Percentiles rank a stretch among this genome's conserved stretches.
phyloP scores from a whole-genome alignment of 2,329 filamentous ascomycete species.

The Fusarium musae region DNA sequence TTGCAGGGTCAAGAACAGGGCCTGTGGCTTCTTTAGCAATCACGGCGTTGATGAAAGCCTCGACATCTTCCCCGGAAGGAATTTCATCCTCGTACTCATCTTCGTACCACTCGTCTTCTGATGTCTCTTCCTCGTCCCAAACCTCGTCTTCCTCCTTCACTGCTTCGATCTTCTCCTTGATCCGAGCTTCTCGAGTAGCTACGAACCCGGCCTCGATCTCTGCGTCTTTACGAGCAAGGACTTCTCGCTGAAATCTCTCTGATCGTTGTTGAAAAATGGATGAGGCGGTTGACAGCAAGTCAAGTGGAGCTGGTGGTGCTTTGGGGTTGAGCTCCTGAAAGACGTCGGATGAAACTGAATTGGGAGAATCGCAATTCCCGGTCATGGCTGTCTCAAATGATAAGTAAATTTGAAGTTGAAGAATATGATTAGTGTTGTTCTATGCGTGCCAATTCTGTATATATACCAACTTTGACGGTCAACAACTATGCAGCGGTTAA shows the following conservation, averaged over 20 bases:
- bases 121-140: not conserved
- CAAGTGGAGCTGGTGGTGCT: conserved; percentile 10
- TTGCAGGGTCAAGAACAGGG: conserved; percentile 1
- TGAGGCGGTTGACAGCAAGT: conserved; percentile 23
- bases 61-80: conserved; percentile 15
- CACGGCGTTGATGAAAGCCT: conserved; percentile 17
- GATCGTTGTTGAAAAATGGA: conserved; percentile 10
- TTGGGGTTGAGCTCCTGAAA: not conserved
- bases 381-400: not conserved
- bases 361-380: not conserved
- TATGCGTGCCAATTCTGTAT: not conserved
- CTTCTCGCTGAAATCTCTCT: not conserved
- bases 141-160: not conserved
- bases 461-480: not conserved
- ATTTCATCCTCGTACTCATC: not conserved
- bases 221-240: not conserved
- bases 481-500: not conserved
- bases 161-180: not conserved
- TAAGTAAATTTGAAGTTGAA: not conserved
- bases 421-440: not conserved
- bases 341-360: not conserved
- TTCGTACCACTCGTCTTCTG: not conserved
- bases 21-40: conserved; percentile 5
- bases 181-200: not conserved
- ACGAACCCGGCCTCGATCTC: not conserved